Evolutionary conservation across 2,329 filamentous ascomycete species (phyloP), one percentile per base, ranked within the genome.

Genomic region (Fusarium equiseti): DNA sequence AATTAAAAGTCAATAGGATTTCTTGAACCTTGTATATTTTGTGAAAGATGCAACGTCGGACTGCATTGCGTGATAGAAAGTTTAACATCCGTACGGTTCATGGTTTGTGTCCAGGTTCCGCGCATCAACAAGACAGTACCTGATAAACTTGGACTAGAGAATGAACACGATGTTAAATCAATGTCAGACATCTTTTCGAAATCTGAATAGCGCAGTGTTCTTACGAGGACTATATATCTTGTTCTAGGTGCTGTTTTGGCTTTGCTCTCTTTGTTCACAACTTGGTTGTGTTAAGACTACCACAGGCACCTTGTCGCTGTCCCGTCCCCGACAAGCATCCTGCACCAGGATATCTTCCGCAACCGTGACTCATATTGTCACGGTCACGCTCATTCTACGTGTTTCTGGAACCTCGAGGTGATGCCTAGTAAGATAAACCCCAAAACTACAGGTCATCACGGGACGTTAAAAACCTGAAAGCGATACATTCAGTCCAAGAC

Each of bases 341-440:
- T 8, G 18, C 32, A 2, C 32, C 8, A 35, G 32, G 1, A 32
- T 18, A 2, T 9, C 9, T 35, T 35, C 8, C 32, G 8, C 10
- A 18, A 10, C 2, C 2, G 8, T 18, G 16, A 35, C 32, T 35
- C 32, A 18, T 35, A 18, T 35, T 35, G 8, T 35, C 32, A 8
- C 8, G 2, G 5, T 6, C 16, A 10, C 5, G 2, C 13, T 18
- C 2, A 0, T 35, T n/a, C 35, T n/a, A n/a, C 18, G 5, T 5
- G 4, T 11, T 38, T 38, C 32, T 18, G 6, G 16, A 35, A 18
- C 5, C 16, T 2, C 1, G 8, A 2, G 5, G 5, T 18, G 32
- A 10, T 18, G 16, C 5, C 32, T 8, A 8, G 13, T 32, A 8
- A 8, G 31, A 32, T 8, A 5, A 13, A 16, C 8, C 15, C 7